These are phyloP conservation scores for Stephania japonica DNA, from an alignment of 164 flowering plant species.

Conservation along the genomic window DNA sequence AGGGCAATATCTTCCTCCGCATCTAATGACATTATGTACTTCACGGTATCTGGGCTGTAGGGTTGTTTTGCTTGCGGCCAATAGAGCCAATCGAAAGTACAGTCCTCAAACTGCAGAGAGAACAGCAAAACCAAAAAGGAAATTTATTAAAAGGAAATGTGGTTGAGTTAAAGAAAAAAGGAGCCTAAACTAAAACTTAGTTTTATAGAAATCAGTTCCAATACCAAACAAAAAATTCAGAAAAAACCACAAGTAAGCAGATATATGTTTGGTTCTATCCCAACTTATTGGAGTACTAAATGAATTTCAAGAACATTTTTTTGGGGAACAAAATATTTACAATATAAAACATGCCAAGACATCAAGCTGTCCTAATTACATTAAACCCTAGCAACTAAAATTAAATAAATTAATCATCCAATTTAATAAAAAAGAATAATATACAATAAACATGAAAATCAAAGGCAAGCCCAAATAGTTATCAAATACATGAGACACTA, in stretches of 20 bases:
- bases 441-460: too few relatives aligned
- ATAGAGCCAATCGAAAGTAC: slow-evolving; percentile 80
- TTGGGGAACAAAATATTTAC: too few relatives aligned
- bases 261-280: too few relatives aligned
- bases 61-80: slow-evolving; percentile 76
- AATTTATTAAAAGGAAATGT: background rate
- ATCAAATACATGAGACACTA: too few relatives aligned
- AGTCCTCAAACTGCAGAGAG: slow-evolving; percentile 63
- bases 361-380: too few relatives aligned
- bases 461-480: too few relatives aligned
- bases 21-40: slow-evolving; percentile 59
- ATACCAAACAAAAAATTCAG: background rate
- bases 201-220: background rate
- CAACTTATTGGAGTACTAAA: too few relatives aligned
- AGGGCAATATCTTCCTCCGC: slow-evolving; percentile 63
- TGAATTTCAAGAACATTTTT: too few relatives aligned
- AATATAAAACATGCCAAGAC: too few relatives aligned
- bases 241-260: background rate
- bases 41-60: slow-evolving; percentile 33
- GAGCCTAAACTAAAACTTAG: background rate
- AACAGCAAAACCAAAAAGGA: background rate
- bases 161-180: background rate
- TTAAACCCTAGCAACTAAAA: too few relatives aligned
- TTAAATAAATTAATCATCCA: too few relatives aligned
- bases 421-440: too few relatives aligned